Evolutionary conservation across 2,329 filamentous ascomycete species (phyloP), one percentile per base, ranked within the genome.

Genomic region (Zopfia rhizophila): DNA sequence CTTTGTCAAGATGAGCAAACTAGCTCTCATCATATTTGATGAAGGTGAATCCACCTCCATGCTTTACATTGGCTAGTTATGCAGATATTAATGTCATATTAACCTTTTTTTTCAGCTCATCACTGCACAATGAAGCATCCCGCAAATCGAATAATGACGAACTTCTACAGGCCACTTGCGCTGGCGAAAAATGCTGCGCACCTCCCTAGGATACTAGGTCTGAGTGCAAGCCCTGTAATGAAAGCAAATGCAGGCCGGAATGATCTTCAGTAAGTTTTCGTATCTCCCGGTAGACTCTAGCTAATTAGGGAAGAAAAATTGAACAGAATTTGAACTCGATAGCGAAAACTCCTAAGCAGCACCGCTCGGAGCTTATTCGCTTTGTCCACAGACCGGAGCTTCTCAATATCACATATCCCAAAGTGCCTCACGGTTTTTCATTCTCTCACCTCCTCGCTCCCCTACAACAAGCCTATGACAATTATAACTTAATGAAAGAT

Each of bases 191-290:
- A 52, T 44, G 2, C 77, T 75, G 0, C 13, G 0, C 27, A 50
- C 0, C 68, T 83, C 1, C 91, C 91, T 0, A 76, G 78, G 14
- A 86, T 96, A 19, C 75, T 96, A 4, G 91, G 91, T 0, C 76
- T 96, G 17, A 92, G 88, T 5, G 91, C 91, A 1, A 95, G 89
- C 51, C 91, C 91, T 0, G 81, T 90, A 3, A 84, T 87, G 54
- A 82, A 78, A 43, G 83, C 81, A 1, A 80, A 79, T 12, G 66
- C 78, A 1, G 70, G 75, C 1, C 80, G 80, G 7, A 42, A 49
- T 30, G 55, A 53, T 24, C 75, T 93, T 11, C 73, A 81, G 68
- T 81, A 60, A 56, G 55, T 37, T 16, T 10, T 13, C 16, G 13
- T 11, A 1, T 11, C n/a, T 23, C 4, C 5, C 12, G 4, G 7